Percentiles rank a stretch among this genome's conserved stretches.
phyloP scores from a whole-genome alignment of 345 rosid species.

The Eucalyptus victrix region DNA sequence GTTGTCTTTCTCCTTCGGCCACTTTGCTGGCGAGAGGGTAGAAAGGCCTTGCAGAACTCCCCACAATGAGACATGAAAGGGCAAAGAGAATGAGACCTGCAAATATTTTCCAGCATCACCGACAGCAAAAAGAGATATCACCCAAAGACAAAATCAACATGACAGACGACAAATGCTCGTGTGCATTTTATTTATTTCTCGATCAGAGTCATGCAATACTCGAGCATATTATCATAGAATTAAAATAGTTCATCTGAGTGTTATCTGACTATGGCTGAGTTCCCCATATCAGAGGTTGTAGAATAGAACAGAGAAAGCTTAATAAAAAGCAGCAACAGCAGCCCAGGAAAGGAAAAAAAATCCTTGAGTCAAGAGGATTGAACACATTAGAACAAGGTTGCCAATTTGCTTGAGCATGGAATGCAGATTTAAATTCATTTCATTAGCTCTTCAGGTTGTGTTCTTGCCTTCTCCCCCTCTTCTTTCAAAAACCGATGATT shows the following conservation, averaged over 20 bases:
- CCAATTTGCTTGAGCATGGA: not conserved
- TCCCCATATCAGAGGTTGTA: not conserved
- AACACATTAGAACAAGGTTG: not conserved
- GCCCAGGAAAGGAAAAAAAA: not conserved
- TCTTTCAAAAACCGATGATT: not conserved
- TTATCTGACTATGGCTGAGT: not conserved
- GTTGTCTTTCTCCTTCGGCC: slow-evolving; percentile 21
- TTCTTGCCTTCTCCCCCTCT: not conserved
- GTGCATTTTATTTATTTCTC: not conserved
- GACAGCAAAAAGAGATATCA: not conserved
- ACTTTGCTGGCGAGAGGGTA: slow-evolving; percentile 79
- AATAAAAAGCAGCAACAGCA: not conserved
- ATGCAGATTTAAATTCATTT: not conserved
- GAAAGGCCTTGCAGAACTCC: slow-evolving; percentile 55
- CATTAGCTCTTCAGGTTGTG: not conserved
- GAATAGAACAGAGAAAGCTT: not conserved
- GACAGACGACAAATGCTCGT: not conserved
- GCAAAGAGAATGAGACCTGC: slow-evolving; percentile 39
- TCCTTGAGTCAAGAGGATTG: not conserved
- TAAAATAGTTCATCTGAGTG: not conserved
- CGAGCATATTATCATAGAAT: not conserved
- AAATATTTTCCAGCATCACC: not conserved
- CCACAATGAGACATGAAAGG: slow-evolving; percentile 27
- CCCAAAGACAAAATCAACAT: not conserved
- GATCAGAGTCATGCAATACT: not conserved